phyloP scores from a whole-genome alignment of 1,284 basidiomycete species.

The Marasmius tenuissimus region DNA sequence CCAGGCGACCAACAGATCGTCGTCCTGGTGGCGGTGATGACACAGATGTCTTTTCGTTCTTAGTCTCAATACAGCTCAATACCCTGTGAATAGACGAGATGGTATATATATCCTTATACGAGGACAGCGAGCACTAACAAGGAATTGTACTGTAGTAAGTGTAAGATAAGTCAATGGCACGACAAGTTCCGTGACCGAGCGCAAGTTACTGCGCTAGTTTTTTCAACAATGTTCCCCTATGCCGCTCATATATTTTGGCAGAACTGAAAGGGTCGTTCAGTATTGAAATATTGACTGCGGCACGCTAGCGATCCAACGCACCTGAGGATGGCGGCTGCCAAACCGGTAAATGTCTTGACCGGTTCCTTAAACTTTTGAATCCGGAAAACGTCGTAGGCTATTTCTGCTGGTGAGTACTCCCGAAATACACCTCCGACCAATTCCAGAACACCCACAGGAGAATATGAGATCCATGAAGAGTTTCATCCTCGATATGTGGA shows the following conservation, averaged over 20 bases:
- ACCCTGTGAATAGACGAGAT: background rate
- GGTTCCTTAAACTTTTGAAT: constrained; percentile 58
- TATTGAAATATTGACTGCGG: background rate
- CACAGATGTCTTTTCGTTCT: background rate
- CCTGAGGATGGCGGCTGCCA: constrained; percentile 72
- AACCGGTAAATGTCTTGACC: constrained; percentile 66
- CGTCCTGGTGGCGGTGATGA: constrained; percentile 19
- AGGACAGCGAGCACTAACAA: background rate
- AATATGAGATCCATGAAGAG: constrained; percentile 80
- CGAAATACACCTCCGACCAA: background rate
- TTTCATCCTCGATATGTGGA: constrained; percentile 67
- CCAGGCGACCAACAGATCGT: constrained; percentile 12
- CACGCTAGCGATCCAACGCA: constrained; percentile 29
- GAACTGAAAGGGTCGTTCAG: constrained; percentile 40
- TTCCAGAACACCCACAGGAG: constrained; percentile 62
- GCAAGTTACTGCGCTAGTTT: constrained; percentile 21
- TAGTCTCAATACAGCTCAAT: background rate
- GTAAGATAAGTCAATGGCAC: background rate
- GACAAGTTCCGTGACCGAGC: background rate
- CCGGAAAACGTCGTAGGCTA: constrained; percentile 46
- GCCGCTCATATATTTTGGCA: constrained; percentile 69
- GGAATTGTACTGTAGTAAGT: background rate
- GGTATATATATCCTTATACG: background rate
- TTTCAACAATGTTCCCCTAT: constrained; percentile 60
- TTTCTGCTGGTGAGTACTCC: background rate